A percentile compares a stretch with the other conserved stretches of the same genome.
These are phyloP conservation scores for Kluyveromyces wickerhamii DNA, from an alignment of 805 yeast species.

Conservation along the genomic window DNA sequence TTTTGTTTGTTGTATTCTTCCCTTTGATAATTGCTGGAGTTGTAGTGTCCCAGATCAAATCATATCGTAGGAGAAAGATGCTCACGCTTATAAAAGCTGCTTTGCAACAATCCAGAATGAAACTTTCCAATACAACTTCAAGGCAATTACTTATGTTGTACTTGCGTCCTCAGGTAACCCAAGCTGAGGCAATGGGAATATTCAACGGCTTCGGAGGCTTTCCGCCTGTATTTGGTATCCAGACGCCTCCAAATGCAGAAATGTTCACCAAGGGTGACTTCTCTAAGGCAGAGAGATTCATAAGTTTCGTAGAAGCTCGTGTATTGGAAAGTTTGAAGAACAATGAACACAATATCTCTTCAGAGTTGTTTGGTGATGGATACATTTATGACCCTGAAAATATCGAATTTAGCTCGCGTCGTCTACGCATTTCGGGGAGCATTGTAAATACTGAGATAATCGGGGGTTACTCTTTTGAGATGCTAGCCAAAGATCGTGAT, in stretches of 20 bases:
- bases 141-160: constrained; percentile 3
- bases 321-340: constrained; percentile 18
- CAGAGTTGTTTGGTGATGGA: not conserved
- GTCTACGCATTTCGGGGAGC: constrained; percentile 8
- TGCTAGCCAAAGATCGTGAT: not conserved
- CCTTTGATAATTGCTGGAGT: constrained; percentile 19
- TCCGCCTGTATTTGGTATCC: not conserved
- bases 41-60: constrained; percentile 18
- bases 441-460: constrained; percentile 10
- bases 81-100: constrained; percentile 11
- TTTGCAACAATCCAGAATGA: constrained; percentile 12
- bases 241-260: not conserved
- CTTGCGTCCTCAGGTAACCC: not conserved
- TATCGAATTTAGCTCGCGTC: not conserved
- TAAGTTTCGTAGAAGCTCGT: constrained; percentile 12
- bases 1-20: constrained; percentile 15
- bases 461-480: not conserved
- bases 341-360: constrained; percentile 18
- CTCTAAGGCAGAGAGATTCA: constrained; percentile 5
- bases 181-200: constrained; percentile 4
- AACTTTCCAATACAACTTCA: constrained; percentile 5
- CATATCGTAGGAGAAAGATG: constrained; percentile 17
- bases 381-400: not conserved
- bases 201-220: constrained; percentile 1
- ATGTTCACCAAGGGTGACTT: constrained; percentile 1